Conservation (phyloP, 208 protist species). For the Sergeia podlipaevii region DNA sequence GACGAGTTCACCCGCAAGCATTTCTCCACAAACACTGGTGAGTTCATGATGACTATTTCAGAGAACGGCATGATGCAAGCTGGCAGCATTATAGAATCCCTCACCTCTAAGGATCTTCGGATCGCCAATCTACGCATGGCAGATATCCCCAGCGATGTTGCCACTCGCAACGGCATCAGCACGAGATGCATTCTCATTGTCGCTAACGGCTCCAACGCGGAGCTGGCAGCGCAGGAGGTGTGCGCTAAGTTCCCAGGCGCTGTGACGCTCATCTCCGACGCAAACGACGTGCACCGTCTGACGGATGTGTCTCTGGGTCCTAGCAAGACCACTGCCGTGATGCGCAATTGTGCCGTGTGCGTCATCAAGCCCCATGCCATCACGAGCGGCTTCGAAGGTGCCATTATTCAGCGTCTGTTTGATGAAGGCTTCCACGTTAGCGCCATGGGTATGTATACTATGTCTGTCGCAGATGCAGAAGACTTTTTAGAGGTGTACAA, state of each 20-base stretch:
- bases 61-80: slow-evolving; percentile 29
- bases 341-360: slow-evolving; percentile 91
- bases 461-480: slow-evolving; percentile 86
- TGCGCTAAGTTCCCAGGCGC: slow-evolving; percentile 25
- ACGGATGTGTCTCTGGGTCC: slow-evolving; percentile 35
- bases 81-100: slow-evolving; percentile 43
- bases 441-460: slow-evolving; percentile 87
- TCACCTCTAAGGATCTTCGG: slow-evolving; percentile 56
- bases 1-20: slow-evolving; percentile 82
- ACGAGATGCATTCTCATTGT: slow-evolving; percentile 43
- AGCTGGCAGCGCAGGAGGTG: slow-evolving; percentile 35
- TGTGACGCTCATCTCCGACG: slow-evolving; percentile 35
- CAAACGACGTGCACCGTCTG: slow-evolving; percentile 27
- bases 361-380: slow-evolving; percentile 96
- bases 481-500: slow-evolving; percentile 98
- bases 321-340: slow-evolving; percentile 69
- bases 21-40: slow-evolving; percentile 48
- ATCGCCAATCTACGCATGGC: slow-evolving; percentile 68
- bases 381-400: slow-evolving; percentile 80
- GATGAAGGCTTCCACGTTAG: slow-evolving; percentile 93
- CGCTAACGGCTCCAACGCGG: slow-evolving; percentile 61
- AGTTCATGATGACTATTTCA: slow-evolving; percentile 64
- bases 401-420: slow-evolving; percentile 87
- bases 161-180: slow-evolving; percentile 19
- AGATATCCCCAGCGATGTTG: slow-evolving; percentile 49